A percentile compares a stretch with the other conserved stretches of the same genome.
phyloP scores from a whole-genome alignment of 345 rosid species.

The Excoecaria agallocha region DNA sequence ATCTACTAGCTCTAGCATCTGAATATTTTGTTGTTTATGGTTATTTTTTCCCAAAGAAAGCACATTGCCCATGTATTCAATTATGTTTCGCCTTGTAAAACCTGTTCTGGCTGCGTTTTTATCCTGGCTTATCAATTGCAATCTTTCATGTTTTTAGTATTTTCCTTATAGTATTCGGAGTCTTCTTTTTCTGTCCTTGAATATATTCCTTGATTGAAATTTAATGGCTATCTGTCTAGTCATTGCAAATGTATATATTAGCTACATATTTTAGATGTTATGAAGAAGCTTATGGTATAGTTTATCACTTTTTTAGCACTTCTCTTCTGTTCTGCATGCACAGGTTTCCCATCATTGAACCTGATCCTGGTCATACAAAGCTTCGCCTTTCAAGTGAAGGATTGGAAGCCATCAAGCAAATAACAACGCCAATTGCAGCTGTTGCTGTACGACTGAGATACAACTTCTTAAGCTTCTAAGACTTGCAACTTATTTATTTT shows the following conservation, averaged over 20 bases:
- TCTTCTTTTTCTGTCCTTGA: no score
- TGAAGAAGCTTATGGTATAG: background rate
- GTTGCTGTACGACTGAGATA: slow-evolving; percentile 71
- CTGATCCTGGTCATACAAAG: slow-evolving; percentile 96
- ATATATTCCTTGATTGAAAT: background rate
- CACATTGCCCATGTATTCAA: background rate
- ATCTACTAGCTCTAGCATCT: background rate
- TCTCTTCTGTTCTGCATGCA: slow-evolving; percentile 5
- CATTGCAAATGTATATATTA: background rate
- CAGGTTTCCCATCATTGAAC: slow-evolving; percentile 93
- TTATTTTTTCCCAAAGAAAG: background rate
- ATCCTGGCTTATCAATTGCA: background rate
- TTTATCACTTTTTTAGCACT: background rate
- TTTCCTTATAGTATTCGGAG: background rate
- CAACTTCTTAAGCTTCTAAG: slow-evolving; percentile 29
- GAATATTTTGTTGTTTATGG: background rate
- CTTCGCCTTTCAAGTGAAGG: slow-evolving; percentile 92
- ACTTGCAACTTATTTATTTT: slow-evolving; percentile 19
- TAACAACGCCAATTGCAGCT: slow-evolving; percentile 81
- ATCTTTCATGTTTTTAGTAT: background rate
- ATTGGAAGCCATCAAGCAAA: slow-evolving; percentile 78
- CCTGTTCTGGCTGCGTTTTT: background rate
- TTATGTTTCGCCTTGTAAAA: background rate
- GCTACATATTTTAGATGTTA: background rate
- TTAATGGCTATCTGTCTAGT: background rate